Conservation (phyloP, 2,329 filamentous ascomycete genomes). For the Aspergillus sp. region DNA sequence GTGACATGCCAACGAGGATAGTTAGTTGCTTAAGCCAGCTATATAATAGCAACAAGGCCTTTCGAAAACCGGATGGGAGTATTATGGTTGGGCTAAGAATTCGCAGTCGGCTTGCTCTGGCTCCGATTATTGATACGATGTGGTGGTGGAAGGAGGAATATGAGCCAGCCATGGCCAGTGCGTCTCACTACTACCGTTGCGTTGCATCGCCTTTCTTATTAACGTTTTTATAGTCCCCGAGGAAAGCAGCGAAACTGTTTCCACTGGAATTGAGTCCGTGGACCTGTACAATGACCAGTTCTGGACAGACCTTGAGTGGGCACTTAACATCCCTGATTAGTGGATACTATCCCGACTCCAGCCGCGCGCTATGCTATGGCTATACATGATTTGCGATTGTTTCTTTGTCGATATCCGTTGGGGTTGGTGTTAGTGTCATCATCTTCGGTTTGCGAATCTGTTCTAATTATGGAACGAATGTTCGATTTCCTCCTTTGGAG, state of each 20-base stretch:
- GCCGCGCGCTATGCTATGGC: too few species aligned
- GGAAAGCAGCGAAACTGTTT: background rate
- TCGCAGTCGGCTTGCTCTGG: constrained; percentile 39
- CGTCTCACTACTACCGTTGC: background rate
- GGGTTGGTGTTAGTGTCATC: too few species aligned
- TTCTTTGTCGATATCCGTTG: too few species aligned
- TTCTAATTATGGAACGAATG: too few species aligned
- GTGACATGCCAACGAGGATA: constrained; percentile 35
- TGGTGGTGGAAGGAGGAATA: constrained; percentile 48
- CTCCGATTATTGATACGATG: constrained; percentile 39
- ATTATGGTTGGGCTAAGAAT: constrained; percentile 38
- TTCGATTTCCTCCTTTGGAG: too few species aligned
- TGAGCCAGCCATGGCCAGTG: constrained; percentile 17
- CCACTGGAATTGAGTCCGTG: constrained; percentile 16
- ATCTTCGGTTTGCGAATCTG: too few species aligned
- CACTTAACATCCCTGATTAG: constrained; percentile 16
- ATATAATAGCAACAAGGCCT: constrained; percentile 44
- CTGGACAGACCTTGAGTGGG: constrained; percentile 41
- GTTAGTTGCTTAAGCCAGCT: constrained; percentile 37
- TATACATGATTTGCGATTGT: too few species aligned
- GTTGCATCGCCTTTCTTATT: background rate
- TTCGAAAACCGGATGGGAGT: constrained; percentile 39
- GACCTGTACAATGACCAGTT: constrained; percentile 38
- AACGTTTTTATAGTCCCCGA: constrained; percentile 13
- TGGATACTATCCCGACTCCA: background rate